Conservation (phyloP, 192 early-diverging fungal genomes). For the Funneliformis geosporum region DNA sequence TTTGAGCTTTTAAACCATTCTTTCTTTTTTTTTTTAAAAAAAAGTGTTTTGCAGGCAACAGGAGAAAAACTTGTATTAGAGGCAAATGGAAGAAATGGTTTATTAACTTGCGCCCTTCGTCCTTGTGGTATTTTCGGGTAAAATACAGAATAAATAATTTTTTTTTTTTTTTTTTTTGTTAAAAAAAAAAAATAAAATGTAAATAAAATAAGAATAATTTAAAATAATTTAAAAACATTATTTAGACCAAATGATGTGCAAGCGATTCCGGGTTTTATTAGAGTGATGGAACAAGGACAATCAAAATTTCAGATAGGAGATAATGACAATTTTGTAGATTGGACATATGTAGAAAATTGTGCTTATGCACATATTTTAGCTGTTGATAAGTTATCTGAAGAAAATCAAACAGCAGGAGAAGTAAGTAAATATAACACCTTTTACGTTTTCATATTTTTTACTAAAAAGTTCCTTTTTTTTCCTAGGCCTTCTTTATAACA, state of each 20-base stretch:
- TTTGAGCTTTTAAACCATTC: neutral
- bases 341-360: constrained; percentile 93
- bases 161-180: neutral
- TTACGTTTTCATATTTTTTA: constrained; percentile 20
- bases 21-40: neutral
- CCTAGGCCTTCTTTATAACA: constrained; percentile 87
- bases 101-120: constrained; percentile 77
- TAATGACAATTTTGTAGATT: constrained; percentile 83
- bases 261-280: constrained; percentile 65
- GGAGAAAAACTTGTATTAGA: constrained; percentile 75
- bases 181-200: neutral
- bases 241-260: constrained; percentile 74
- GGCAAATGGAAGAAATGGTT: constrained; percentile 61
- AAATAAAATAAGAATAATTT: neutral
- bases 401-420: constrained; percentile 45
- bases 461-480: constrained; percentile 28
- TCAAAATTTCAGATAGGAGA: constrained; percentile 80
- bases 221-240: neutral
- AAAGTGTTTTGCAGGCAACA: constrained; percentile 15
- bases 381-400: constrained; percentile 63
- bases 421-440: constrained; percentile 35
- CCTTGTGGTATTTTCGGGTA: constrained; percentile 87
- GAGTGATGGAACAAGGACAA: constrained; percentile 61
- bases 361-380: constrained; percentile 90
- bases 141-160: too few relatives aligned